These are phyloP conservation scores for Aureobasidium vineae DNA, from an alignment of 2,329 filamentous ascomycete species.

Conservation along the genomic window DNA sequence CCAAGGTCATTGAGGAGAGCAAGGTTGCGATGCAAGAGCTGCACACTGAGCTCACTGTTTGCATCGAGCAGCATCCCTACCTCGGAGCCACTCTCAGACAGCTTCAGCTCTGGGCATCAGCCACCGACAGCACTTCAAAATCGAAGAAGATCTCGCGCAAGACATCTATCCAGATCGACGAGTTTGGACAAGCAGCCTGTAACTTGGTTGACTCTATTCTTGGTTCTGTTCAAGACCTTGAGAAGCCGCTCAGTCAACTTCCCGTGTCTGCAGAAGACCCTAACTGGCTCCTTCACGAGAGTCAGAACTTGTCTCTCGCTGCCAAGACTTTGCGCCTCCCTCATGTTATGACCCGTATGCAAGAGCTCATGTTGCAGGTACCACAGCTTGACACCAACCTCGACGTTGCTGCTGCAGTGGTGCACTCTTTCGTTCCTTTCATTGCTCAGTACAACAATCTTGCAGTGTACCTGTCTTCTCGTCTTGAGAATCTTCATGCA, in stretches of 20 bases:
- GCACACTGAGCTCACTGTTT: background rate
- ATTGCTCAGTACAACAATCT: constrained; percentile 68
- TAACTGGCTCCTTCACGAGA: constrained; percentile 60
- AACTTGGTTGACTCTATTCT: constrained; percentile 71
- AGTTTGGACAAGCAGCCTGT: constrained; percentile 60
- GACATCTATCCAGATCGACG: constrained; percentile 32
- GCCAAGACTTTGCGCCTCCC: constrained; percentile 60
- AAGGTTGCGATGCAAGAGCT: constrained; percentile 14
- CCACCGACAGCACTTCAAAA: background rate
- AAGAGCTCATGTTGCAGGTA: constrained; percentile 48
- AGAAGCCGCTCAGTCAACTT: constrained; percentile 55
- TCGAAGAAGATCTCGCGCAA: background rate
- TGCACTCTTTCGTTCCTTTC: constrained; percentile 66
- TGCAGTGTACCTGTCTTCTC: constrained; percentile 57
- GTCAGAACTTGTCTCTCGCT: constrained; percentile 48
- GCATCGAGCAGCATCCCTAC: constrained; percentile 26
- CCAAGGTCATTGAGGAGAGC: background rate
- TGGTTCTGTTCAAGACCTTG: constrained; percentile 72
- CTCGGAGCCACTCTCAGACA: constrained; percentile 29
- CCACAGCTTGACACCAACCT: constrained; percentile 46
- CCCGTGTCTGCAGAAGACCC: constrained; percentile 60
- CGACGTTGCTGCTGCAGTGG: constrained; percentile 54
- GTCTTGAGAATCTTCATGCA: constrained; percentile 64
- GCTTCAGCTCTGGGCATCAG: constrained; percentile 27
- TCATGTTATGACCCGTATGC: constrained; percentile 53